A percentile compares a stretch with the other conserved stretches of the same genome.
phyloP scores from a whole-genome alignment of 441 rosid genomes.

The Erodium texanum region DNA sequence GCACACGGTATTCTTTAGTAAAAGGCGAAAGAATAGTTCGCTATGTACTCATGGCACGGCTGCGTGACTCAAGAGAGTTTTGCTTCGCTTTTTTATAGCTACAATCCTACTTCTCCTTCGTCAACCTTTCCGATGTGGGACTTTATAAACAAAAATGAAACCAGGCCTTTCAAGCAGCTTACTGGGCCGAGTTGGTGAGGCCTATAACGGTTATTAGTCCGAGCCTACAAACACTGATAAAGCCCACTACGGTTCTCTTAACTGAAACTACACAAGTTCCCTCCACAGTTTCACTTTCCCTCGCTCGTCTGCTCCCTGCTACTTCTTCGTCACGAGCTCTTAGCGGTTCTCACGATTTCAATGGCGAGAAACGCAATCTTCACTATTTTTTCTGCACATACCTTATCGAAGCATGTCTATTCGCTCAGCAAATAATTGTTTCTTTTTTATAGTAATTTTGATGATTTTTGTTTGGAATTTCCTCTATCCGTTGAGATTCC shows the following conservation, averaged over 20 bases:
- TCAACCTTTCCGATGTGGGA: background rate
- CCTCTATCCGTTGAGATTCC: background rate
- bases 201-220: background rate
- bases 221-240: background rate
- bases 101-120: background rate
- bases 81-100: background rate
- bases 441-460: background rate
- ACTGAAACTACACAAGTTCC: background rate
- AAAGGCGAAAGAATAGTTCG: slow-evolving; percentile 71
- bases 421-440: background rate
- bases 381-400: background rate
- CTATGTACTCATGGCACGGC: slow-evolving; percentile 14
- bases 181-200: background rate
- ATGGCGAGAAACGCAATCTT: background rate
- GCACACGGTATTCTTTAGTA: slow-evolving; percentile 67
- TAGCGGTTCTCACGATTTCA: background rate
- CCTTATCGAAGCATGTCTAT: background rate
- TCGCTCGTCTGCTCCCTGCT: background rate
- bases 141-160: background rate
- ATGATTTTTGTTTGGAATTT: background rate
- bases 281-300: background rate
- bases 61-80: background rate
- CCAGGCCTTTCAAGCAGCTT: background rate
- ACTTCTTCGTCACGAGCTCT: background rate
- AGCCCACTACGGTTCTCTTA: background rate